Percentiles rank a stretch among this genome's conserved stretches.
Conservation (phyloP, 768 basidiomycete species). For the Auriscalpium orientale region DNA sequence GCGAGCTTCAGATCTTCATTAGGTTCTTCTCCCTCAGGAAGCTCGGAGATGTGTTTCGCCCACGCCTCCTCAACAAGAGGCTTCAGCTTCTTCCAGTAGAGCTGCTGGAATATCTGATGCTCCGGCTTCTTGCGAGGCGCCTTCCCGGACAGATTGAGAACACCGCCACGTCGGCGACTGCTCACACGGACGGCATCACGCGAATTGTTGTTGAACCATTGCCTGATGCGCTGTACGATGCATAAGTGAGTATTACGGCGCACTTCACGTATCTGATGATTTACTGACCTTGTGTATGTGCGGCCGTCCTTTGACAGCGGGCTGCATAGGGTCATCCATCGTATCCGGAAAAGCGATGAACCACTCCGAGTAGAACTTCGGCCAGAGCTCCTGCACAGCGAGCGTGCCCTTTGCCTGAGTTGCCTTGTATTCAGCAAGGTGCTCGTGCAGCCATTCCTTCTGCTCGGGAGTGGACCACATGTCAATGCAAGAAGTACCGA, state of each 20-base stretch:
- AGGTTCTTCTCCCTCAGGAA: too few relatives aligned
- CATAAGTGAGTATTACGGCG: neutral
- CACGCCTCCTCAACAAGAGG: too few relatives aligned
- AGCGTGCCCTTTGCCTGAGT: too few relatives aligned
- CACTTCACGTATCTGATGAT: neutral
- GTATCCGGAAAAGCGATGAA: too few relatives aligned
- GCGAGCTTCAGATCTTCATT: too few relatives aligned
- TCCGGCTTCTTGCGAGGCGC: neutral
- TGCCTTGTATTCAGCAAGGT: too few relatives aligned
- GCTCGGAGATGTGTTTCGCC: too few relatives aligned
- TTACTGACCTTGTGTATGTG: neutral
- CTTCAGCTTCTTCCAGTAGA: neutral
- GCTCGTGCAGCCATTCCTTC: too few relatives aligned
- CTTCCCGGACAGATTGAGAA: too few relatives aligned
- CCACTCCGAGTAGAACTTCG: neutral
- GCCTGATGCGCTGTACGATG: neutral
- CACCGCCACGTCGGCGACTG: too few relatives aligned
- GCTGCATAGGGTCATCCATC: neutral
- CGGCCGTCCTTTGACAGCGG: neutral
- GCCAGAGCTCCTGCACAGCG: neutral
- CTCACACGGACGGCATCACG: neutral
- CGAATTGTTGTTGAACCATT: neutral
- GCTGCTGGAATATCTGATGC: neutral
- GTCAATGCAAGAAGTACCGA: too few relatives aligned
- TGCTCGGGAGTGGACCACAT: too few relatives aligned